These are phyloP conservation scores for Pyrenopolyporus hunteri DNA, from an alignment of 495 filamentous ascomycete genomes.

Conservation along the genomic window DNA sequence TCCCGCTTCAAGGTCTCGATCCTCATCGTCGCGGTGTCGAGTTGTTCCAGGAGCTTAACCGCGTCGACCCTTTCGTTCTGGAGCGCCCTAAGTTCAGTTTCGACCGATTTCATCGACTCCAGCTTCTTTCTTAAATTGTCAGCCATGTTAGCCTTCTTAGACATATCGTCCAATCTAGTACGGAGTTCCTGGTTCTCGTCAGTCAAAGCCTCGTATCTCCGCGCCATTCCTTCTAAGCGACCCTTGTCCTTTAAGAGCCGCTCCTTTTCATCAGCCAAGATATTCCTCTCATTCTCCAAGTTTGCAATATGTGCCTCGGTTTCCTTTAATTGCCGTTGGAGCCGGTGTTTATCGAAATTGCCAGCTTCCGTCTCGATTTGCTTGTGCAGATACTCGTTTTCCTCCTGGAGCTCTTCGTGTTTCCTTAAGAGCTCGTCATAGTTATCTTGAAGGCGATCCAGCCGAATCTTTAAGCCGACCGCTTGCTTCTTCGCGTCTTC, in stretches of 20 bases:
- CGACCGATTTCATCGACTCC: slow-evolving; percentile 58
- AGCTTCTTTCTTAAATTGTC: slow-evolving; percentile 79
- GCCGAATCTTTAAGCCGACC: slow-evolving; percentile 59
- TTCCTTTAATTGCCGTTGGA: slow-evolving; percentile 38
- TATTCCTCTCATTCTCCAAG: slow-evolving; percentile 52
- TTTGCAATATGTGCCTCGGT: slow-evolving; percentile 44
- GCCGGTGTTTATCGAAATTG: slow-evolving; percentile 40
- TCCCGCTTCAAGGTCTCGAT: slow-evolving; percentile 38
- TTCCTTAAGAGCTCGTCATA: slow-evolving; percentile 66
- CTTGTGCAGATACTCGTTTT: slow-evolving; percentile 61
- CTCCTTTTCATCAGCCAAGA: slow-evolving; percentile 47
- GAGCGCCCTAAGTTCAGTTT: slow-evolving; percentile 46
- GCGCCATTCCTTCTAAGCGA: slow-evolving; percentile 51
- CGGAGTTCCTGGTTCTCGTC: slow-evolving; percentile 70
- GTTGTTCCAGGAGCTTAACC: slow-evolving; percentile 53
- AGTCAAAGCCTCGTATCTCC: slow-evolving; percentile 51
- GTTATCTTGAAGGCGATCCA: slow-evolving; percentile 64
- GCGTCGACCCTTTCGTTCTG: slow-evolving; percentile 55
- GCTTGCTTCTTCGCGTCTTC: slow-evolving; percentile 60
- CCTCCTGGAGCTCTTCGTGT: slow-evolving; percentile 60
- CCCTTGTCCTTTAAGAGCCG: slow-evolving; percentile 52
- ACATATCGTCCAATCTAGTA: slow-evolving; percentile 72
- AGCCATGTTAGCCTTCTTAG: slow-evolving; percentile 78
- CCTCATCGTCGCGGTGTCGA: slow-evolving; percentile 44
- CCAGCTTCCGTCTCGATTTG: slow-evolving; percentile 61